These are phyloP conservation scores for Cenchrus purpureus DNA, from an alignment of 176 grass and related monocot species.

Conservation along the genomic window DNA sequence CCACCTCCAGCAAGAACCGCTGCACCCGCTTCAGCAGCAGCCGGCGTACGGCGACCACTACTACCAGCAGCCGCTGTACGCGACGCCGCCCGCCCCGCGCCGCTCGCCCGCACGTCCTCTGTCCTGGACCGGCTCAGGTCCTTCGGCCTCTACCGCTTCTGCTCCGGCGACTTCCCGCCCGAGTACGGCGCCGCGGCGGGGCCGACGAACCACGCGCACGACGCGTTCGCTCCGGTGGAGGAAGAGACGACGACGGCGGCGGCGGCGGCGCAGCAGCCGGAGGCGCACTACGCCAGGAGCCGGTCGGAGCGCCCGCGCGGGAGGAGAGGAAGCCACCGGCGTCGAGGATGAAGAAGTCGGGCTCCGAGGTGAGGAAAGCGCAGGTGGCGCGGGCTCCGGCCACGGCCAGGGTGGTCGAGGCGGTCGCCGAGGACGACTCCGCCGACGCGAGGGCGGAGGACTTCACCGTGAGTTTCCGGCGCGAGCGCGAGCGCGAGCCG, in stretches of 20 bases:
- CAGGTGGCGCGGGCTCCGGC: background rate
- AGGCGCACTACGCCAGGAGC: constrained; percentile 45
- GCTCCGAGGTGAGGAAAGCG: constrained; percentile 22
- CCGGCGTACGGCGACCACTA: background rate
- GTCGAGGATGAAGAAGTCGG: constrained; percentile 29
- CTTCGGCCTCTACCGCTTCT: constrained; percentile 66
- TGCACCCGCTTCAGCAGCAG: background rate
- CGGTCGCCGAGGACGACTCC: constrained; percentile 12
- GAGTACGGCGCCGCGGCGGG: background rate
- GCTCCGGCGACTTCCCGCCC: constrained; percentile 70
- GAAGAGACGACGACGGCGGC: background rate
- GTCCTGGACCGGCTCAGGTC: constrained; percentile 72
- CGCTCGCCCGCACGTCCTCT: constrained; percentile 59
- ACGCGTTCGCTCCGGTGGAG: background rate
- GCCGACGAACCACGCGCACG: background rate
- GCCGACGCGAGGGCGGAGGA: constrained; percentile 43
- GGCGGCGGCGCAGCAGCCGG: background rate
- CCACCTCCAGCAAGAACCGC: background rate
- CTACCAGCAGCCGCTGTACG: constrained; percentile 11
- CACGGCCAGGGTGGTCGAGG: background rate
- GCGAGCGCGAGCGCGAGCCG: constrained; percentile 9
- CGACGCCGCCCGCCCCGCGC: constrained; percentile 19
- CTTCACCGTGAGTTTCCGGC: constrained; percentile 43
- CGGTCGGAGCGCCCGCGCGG: constrained; percentile 38
- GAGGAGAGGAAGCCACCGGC: background rate